Evolutionary conservation across 2,329 filamentous ascomycete genomes (phyloP), one percentile per base, ranked within the genome.

Genomic region (Anthostomella pinea): DNA sequence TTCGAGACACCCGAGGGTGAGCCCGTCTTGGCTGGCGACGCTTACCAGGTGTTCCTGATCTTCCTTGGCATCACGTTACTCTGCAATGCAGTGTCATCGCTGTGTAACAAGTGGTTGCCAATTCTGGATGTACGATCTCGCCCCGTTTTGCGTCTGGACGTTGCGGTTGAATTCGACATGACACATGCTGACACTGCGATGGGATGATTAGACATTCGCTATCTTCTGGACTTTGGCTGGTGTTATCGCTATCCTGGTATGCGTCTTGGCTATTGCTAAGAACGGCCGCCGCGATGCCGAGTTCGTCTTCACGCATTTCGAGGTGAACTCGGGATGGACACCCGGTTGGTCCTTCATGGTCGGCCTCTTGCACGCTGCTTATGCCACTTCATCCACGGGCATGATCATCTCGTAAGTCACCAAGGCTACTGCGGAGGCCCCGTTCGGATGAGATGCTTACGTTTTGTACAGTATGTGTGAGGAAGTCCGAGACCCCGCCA

Each of bases 151-250:
- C n/a, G n/a, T n/a, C n/a, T n/a, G n/a, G n/a, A n/a, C n/a, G n/a
- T n/a, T n/a, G n/a, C n/a, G n/a, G n/a, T n/a, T n/a, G n/a, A n/a
- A n/a, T n/a, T n/a, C n/a, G n/a, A n/a, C n/a, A n/a, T n/a, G 14
- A 27, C 16, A 20, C 11, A 18, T 38, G 18, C 37, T 51, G 27
- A 48, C 26, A 16, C 14, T 18, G 17, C 13, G n/a, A 17, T 31
- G 14, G 20, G 26, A 19, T 34, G 14, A 34, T 17, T 49, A 83
- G 79, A 85, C 82, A 13, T 81, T 81, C 56, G 81, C 83, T 46
- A 81, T 86, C 46, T 81, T 81, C 64, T 85, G 82, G 81, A 87
- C 83, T 8, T 85, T 88, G 64, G 77, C 75, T 39, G 79, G 83
- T 55, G 70, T 85, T 28, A 65, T 87, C 53, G 79, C 79, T 46